Base-by-base conservation (phyloP, 1,284 basidiomycete genomes). In the Meira nashicola region DNA sequence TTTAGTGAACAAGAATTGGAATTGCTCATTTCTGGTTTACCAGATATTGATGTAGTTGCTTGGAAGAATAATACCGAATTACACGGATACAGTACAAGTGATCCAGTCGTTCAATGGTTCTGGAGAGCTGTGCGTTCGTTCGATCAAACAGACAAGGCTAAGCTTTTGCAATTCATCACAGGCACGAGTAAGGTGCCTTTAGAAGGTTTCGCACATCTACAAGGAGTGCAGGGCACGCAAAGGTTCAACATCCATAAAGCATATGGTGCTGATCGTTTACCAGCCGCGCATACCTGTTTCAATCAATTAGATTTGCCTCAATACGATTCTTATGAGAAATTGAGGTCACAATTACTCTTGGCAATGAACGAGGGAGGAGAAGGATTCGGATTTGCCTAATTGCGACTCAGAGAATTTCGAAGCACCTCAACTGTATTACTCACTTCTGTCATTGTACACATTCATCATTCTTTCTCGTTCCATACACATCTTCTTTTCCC, bases 1-100 rank as follows among this genome's bases (percentile, higher is more conserved):
- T 99, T 98, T 81, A 93, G 95, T 74, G 94, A 97, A 68, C 89
- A 95, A 81, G 95, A 99, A 78, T 85, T 99, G 43, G 95, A 98
- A 79, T 84, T 96, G n/a, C 84, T 96, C 49, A 96, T 96, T 68
- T 96, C 93, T 0, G 94, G 93, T 28, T 89, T 96, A 21, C 93
- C 94, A n/a, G 93, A 95, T 70, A 92, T 98, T 65, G 93, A 98
- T 70, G 92, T 97, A 2, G 94, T 98, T 77, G 94, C 96, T 79
- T 95, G 94, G 89, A 88, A 92, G 67, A 90, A 92, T 49, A 90
- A 93, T 23, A 94, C 91, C 1, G 91, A 92, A 78, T 89, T 92
- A 81, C 89, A 88, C 67, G 90, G 90, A 48, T 90, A 90, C 77
- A 67, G 33, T 39, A 60, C 77, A n/a, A 78, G 78, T 12, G 94